These are phyloP conservation scores for Sonneratia caseolaris DNA, from an alignment of 345 rosid species.

Conservation along the genomic window DNA sequence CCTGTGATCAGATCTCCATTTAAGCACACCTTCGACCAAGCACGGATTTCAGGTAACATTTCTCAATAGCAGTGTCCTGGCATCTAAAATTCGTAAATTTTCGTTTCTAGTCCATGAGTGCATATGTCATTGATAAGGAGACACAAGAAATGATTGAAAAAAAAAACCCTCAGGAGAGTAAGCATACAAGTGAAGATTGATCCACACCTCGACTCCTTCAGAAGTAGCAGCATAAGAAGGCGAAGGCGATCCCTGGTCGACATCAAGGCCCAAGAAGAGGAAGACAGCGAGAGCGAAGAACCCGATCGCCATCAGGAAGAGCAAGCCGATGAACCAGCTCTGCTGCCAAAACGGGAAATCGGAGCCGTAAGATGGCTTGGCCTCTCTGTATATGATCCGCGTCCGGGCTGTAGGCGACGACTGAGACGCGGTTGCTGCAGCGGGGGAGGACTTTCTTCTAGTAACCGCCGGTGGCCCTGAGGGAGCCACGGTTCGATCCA, in stretches of 20 bases:
- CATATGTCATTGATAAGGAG: neutral
- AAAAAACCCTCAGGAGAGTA: neutral
- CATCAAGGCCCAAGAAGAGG: slow-evolving; percentile 55
- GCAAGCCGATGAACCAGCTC: slow-evolving; percentile 71
- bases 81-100: neutral
- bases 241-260: slow-evolving; percentile 35
- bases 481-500: slow-evolving; percentile 72
- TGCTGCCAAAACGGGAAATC: slow-evolving; percentile 65
- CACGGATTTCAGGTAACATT: neutral
- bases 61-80: neutral
- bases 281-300: slow-evolving; percentile 59
- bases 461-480: slow-evolving; percentile 47
- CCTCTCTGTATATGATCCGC: slow-evolving; percentile 20
- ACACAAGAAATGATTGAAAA: neutral
- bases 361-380: slow-evolving; percentile 8
- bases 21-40: neutral
- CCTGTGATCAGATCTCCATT: neutral
- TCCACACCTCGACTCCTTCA: slow-evolving; percentile 66
- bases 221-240: slow-evolving; percentile 51
- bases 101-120: neutral
- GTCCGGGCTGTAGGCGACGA: slow-evolving; percentile 16
- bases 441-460: slow-evolving; percentile 38
- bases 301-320: slow-evolving; percentile 60
- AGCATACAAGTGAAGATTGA: neutral
- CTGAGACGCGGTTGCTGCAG: slow-evolving; percentile 21